Percentiles rank a stretch among this genome's conserved stretches.
Evolutionary conservation across 768 basidiomycete genomes (phyloP).

Genomic region (Kwoniella dejecticola): DNA sequence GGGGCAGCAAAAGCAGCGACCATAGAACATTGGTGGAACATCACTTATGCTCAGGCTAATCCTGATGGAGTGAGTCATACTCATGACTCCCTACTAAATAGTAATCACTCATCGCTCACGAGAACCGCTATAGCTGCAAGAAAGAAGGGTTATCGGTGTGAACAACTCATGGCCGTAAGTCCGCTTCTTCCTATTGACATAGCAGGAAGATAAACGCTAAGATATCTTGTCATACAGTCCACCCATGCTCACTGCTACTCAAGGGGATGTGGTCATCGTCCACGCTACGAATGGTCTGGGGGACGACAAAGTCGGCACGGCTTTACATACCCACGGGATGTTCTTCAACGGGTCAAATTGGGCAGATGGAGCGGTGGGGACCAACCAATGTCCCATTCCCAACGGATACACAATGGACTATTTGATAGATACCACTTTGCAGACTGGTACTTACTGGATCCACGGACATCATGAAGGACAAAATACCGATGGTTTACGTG

Average conservation of each 20-base stretch:
- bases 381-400: slow-evolving; percentile 80
- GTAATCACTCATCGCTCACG: no score
- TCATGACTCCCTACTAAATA: no score
- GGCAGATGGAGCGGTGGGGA: slow-evolving; percentile 82
- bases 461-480: slow-evolving; percentile 61
- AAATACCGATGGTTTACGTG: slow-evolving; percentile 90
- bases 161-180: slow-evolving; percentile 93
- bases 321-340: slow-evolving; percentile 93
- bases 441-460: slow-evolving; percentile 38
- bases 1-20: slow-evolving; percentile 15
- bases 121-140: slow-evolving; percentile 49
- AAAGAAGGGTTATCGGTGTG: slow-evolving; percentile 78
- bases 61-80: slow-evolving; percentile 70
- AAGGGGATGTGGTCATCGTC: slow-evolving; percentile 71
- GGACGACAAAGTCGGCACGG: slow-evolving; percentile 61
- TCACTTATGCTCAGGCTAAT: slow-evolving; percentile 79
- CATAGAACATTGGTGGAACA: slow-evolving; percentile 66
- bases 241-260: slow-evolving; percentile 73
- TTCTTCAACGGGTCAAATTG: slow-evolving; percentile 84
- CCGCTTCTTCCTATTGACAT: background rate
- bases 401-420: slow-evolving; percentile 72
- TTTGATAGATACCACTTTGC: slow-evolving; percentile 61
- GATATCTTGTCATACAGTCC: slow-evolving; percentile 60
- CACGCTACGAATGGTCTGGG: slow-evolving; percentile 72
- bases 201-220: background rate